Evolutionary conservation across 2,329 filamentous ascomycete species (phyloP), one percentile per base, ranked within the genome.

Genomic region (Alternaria burnsii): DNA sequence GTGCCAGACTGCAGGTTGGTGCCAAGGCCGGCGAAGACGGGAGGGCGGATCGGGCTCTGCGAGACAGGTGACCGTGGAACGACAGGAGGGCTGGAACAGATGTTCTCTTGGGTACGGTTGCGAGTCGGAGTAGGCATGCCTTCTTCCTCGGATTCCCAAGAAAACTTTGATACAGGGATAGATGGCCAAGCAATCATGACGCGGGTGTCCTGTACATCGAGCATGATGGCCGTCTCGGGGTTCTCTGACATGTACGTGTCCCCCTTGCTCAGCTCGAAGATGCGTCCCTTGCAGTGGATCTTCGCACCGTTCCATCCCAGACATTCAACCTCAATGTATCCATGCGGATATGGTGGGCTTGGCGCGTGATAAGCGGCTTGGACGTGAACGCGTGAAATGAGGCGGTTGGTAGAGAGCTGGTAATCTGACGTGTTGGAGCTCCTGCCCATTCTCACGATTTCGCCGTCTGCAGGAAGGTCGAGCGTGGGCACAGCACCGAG

Each of bases 351-450:
- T 5, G 86, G 86, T 56, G 87, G 85, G 20, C 85, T 81, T 12
- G 92, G 88, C 22, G 90, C 85, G 65, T 94, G 87, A 78, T 94
- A 99, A 54, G 89, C 87, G 65, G 93, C 94, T 80, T 92, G 91
- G 79, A 97, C 91, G 77, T 99, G 95, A 24, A 98, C 88, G 74
- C 95, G 91, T 73, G 95, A 98, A 65, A 99, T 93, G 61, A 96
- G 87, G 47, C 93, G 91, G 81, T 97, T 97, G 70, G 92, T 88
- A 26, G 95, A 95, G 14, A 99, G 86, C 80, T 97, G 94, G 78
- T 94, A 95, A 76, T 97, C 89, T n/a, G 93, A 97, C 14, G 94
- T 97, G 79, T 93, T 94, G 81, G 92, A 97, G 6, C 94, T 97
- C 67, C 95, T 88, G 65, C 95, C 95, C 90, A 99, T 95, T 63